Percentiles rank a stretch among this genome's conserved stretches.
phyloP scores from a whole-genome alignment of 768 basidiomycete species.

The Lyophyllum decastes region DNA sequence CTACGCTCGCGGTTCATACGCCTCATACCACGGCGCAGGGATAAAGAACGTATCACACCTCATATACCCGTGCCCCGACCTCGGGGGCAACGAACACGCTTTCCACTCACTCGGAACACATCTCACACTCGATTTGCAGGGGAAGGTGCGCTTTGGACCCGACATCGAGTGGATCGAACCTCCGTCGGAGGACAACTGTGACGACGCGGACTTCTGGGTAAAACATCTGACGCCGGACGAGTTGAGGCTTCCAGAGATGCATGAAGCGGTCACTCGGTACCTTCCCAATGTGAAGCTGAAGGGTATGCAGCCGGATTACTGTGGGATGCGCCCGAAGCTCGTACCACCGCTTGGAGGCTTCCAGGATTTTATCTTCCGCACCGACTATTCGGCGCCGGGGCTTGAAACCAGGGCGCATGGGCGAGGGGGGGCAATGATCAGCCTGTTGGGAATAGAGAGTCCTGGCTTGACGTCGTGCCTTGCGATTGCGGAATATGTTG shows the following conservation, averaged over 20 bases:
- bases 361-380: constrained; percentile 80
- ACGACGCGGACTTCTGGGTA: constrained; percentile 76
- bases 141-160: constrained; percentile 89
- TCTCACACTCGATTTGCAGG: constrained; percentile 82
- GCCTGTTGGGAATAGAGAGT: constrained; percentile 87
- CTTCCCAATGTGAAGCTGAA: constrained; percentile 62
- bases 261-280: constrained; percentile 71
- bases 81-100: constrained; percentile 53
- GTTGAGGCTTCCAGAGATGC: constrained; percentile 62
- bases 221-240: constrained; percentile 65
- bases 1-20: constrained; percentile 85
- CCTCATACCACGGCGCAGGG: constrained; percentile 83
- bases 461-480: constrained; percentile 89
- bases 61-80: constrained; percentile 89
- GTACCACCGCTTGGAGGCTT: constrained; percentile 72
- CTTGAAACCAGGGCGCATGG: constrained; percentile 19
- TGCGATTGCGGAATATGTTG: constrained; percentile 84
- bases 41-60: constrained; percentile 67
- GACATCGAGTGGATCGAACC: constrained; percentile 87
- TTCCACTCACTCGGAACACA: constrained; percentile 93
- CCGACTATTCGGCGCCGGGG: constrained; percentile 51
- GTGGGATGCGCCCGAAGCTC: constrained; percentile 88
- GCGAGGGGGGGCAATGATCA: constrained; percentile 62
- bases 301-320: constrained; percentile 79
- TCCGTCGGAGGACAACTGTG: constrained; percentile 39